Evolutionary conservation across 805 yeast genomes (phyloP).

Genomic region (Maudiozyma turicensis): DNA sequence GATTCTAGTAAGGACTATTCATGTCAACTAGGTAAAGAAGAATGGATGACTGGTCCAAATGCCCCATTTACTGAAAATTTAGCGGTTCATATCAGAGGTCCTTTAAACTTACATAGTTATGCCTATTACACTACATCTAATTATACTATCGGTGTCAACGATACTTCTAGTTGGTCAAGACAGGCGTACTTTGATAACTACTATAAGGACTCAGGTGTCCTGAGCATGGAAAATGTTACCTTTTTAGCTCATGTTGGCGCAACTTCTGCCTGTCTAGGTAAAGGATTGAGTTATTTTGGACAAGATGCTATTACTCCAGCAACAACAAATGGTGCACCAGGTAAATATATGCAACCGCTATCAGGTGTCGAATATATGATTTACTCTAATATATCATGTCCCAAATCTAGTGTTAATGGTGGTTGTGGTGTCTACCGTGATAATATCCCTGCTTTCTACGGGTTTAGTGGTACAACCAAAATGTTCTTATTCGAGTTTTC

Average conservation of each 20-base stretch:
- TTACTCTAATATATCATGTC: constrained; percentile 48
- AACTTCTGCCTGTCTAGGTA: constrained; percentile 51
- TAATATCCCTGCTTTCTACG: constrained; percentile 64
- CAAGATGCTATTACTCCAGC: constrained; percentile 41
- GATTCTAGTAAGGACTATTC: constrained; percentile 12
- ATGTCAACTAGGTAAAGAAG: constrained; percentile 14
- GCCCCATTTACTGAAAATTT: constrained; percentile 55
- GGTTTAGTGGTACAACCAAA: constrained; percentile 52
- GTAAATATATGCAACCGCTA: constrained; percentile 35
- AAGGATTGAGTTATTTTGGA: constrained; percentile 51
- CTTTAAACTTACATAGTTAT: constrained; percentile 45
- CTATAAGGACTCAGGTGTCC: constrained; percentile 18
- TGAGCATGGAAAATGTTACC: constrained; percentile 49
- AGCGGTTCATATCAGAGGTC: constrained; percentile 69
- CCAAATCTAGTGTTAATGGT: constrained; percentile 36
- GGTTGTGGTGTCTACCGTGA: constrained; percentile 68
- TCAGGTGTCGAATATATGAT: constrained; percentile 54
- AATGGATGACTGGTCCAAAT: constrained; percentile 40
- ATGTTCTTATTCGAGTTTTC: constrained; percentile 60
- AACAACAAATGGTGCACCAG: constrained; percentile 38
- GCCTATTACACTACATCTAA: constrained; percentile 44
- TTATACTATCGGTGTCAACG: constrained; percentile 22
- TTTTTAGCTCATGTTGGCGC: constrained; percentile 54
- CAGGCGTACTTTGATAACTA: constrained; percentile 41
- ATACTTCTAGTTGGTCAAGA: constrained; percentile 42